phyloP scores from a whole-genome alignment of 202 grass and related monocot genomes.

The Eragrostis tef region DNA sequence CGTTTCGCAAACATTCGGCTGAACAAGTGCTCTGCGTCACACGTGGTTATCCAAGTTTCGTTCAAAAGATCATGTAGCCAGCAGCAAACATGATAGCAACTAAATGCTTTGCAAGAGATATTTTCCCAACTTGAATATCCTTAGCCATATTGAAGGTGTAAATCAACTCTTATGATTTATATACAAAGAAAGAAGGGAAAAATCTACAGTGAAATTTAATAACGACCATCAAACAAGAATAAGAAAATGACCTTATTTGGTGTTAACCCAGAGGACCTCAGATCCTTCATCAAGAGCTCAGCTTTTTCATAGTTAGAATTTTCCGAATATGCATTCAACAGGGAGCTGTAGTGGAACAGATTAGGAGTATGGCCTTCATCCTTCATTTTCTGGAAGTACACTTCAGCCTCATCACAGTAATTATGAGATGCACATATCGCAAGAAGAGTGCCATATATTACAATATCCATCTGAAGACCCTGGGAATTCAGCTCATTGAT shows the following conservation, averaged over 20 bases:
- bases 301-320: slow-evolving; percentile 74
- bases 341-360: slow-evolving; percentile 93
- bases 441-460: slow-evolving; percentile 88
- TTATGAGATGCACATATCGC: slow-evolving; percentile 89
- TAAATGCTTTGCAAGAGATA: slow-evolving; percentile 10
- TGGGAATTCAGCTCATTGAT: slow-evolving; percentile 65
- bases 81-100: neutral
- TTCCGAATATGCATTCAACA: slow-evolving; percentile 83
- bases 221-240: slow-evolving; percentile 20
- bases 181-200: neutral
- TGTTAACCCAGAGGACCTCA: slow-evolving; percentile 72
- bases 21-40: neutral
- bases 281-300: slow-evolving; percentile 77
- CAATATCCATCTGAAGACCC: slow-evolving; percentile 79
- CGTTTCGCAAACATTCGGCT: neutral
- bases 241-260: slow-evolving; percentile 78
- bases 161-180: neutral
- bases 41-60: neutral
- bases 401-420: slow-evolving; percentile 73
- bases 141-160: neutral
- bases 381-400: slow-evolving; percentile 89
- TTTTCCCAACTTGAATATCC: slow-evolving; percentile 11
- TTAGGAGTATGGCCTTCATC: slow-evolving; percentile 83
- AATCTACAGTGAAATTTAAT: slow-evolving; percentile 13
- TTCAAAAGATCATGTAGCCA: slow-evolving; percentile 35